Base-by-base conservation (phyloP, 73 alveolate species). In the Blepharisma stoltei region DNA sequence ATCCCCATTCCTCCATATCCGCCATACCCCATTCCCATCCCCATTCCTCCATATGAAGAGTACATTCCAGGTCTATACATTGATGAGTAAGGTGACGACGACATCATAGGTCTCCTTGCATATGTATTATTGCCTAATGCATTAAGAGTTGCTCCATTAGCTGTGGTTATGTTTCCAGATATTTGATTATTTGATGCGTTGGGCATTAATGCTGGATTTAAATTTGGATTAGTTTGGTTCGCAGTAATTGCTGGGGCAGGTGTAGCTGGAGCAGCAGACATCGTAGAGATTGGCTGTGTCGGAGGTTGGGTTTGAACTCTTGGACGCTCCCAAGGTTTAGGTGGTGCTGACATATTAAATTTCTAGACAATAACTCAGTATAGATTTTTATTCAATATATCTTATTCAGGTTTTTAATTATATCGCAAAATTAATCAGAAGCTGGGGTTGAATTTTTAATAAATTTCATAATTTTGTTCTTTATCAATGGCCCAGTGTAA, bases 251-350 rank as follows among this genome's bases (percentile, higher is more conserved):
- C 65, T 25, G 73, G 18, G 14, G 18, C 18, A 18, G 73, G 14
- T 20, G 73, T 18, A 1, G 73, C 46, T 1, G 48, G n/a, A 8
- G 23, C 14, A 25, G 73, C 38, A 60, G 73, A 9, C 73, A 60
- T 38, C 4, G 65, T 18, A 8, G 73, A 14, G 14, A 8, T n/a
- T 20, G 73, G 14, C 14, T n/a, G 14, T 2, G 73, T n/a, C 11
- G 48, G n/a, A 8, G 23, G 23, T 8, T n/a, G 18, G 0, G 73
- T n/a, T 38, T 14, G 45, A 1, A 11, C 45, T 60, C 73, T n/a
- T 20, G 73, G 46, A 20, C 14, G 49, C 5, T 60, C 73, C 73
- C 73, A 60, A 60, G 73, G 73, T 5, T 60, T 60, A 20, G 73
- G 73, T 14, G 73, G 73, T 18, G 73, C 73, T 14, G 73, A 14